These are phyloP conservation scores for Poa pratensis DNA, from an alignment of 176 grass and related monocot species.

Conservation along the genomic window DNA sequence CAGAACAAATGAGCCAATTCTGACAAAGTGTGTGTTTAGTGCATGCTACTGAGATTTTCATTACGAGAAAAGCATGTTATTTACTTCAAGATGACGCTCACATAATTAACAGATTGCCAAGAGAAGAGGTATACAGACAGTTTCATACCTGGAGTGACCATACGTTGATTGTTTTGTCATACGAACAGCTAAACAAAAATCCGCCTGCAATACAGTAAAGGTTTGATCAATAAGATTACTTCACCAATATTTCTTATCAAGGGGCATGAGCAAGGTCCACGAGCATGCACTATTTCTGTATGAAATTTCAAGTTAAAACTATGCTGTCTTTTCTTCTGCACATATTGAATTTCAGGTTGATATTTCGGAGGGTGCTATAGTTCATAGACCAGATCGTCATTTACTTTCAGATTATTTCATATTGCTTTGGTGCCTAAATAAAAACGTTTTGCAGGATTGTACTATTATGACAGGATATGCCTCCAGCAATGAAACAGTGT, in stretches of 20 bases:
- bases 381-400: not conserved
- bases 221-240: slow-evolving; percentile 20
- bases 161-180: slow-evolving; percentile 95
- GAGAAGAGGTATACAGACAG: slow-evolving; percentile 33
- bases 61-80: slow-evolving; percentile 14
- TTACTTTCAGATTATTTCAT: not conserved
- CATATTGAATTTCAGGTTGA: not conserved
- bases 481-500: not conserved
- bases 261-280: not conserved
- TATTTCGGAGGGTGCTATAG: slow-evolving; percentile 8
- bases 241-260: slow-evolving; percentile 21
- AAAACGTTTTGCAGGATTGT: not conserved
- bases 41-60: slow-evolving; percentile 30
- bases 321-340: not conserved
- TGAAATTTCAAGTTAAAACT: not conserved
- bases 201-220: slow-evolving; percentile 57
- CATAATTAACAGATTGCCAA: not conserved
- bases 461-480: not conserved
- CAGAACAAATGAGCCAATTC: slow-evolving; percentile 32
- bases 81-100: slow-evolving; percentile 30
- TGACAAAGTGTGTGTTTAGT: not conserved
- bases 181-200: slow-evolving; percentile 95
- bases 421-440: not conserved
- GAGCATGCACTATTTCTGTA: not conserved
- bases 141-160: slow-evolving; percentile 84